Base-by-base conservation (phyloP, 352 stramenopile species). In the Peronospora farinosa region DNA sequence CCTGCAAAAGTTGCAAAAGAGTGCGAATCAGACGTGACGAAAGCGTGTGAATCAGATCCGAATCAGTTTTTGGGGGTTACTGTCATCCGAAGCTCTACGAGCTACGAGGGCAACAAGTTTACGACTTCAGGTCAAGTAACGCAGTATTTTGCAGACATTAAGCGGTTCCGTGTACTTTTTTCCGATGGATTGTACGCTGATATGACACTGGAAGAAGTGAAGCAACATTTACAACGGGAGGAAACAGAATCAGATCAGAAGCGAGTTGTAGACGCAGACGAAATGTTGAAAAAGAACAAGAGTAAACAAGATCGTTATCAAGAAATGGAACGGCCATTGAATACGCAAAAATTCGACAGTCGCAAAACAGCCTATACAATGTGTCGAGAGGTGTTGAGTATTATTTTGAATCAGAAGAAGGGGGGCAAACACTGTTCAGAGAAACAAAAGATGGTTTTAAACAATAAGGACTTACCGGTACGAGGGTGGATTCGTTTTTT, bases 381-480 rank as follows among this genome's bases (percentile, higher is more conserved):
- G 2, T 51, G 75, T 17, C 59, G 72, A 30, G 67, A 83, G 31
- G 62, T 86, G 39, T 44, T 88, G 19, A 42, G 52, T 2, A 69
- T 76, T 11, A 73, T 88, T 32, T 12, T 88, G 25, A 71, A 52
- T 7, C 77, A 88, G 47, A 71, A 73, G 40, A 67, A 60, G 13
- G 61, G 77, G 39, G 67, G 68, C 35, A 68, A 68, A 41, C 42
- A 63, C 33, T 64, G 63, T 19, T 69, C 69, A 0, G 74, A 85
- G 39, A 81, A 84, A 57, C 77, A 86, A 40, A 57, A 71, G 12
- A 48, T 64, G 4, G 51, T 81, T 5, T 46, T 88, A n/a, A 66
- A 64, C 45, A 88, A 88, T 52, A 72, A 81, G 38, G 76, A 85
- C 37, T 51, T 87, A 19, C 68, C 80, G 59, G 71, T 78, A 33